Evolutionary conservation across 768 basidiomycete species (phyloP).

Genomic region (Trametes cinnabarina): DNA sequence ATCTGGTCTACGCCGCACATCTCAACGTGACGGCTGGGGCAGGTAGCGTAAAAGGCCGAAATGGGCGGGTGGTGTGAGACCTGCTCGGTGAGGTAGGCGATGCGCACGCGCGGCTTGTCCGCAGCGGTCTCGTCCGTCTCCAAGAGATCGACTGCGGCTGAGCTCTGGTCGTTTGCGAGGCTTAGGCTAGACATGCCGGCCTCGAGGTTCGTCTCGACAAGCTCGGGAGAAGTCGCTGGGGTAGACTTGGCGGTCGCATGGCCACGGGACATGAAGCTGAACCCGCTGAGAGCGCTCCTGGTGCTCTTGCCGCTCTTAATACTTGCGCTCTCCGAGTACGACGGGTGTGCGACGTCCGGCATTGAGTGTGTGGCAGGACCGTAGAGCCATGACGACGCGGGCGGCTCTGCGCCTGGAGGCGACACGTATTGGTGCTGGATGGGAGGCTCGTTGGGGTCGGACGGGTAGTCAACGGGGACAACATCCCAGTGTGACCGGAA

Average conservation of each 20-base stretch:
- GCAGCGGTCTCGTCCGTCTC: slow-evolving; percentile 35
- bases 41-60: slow-evolving; percentile 77
- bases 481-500: slow-evolving; percentile 89
- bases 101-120: slow-evolving; percentile 48
- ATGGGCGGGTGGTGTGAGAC: slow-evolving; percentile 97
- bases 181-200: slow-evolving; percentile 63
- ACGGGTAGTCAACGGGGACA: slow-evolving; percentile 53
- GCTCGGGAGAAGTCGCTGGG: slow-evolving; percentile 52
- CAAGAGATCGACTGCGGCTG: slow-evolving; percentile 30
- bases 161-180: slow-evolving; percentile 40
- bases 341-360: slow-evolving; percentile 14
- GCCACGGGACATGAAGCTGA: slow-evolving; percentile 44
- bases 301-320: slow-evolving; percentile 57
- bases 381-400: slow-evolving; percentile 19
- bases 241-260: slow-evolving; percentile 50
- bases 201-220: slow-evolving; percentile 43
- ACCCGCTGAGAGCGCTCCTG: slow-evolving; percentile 56
- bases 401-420: slow-evolving; percentile 20
- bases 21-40: slow-evolving; percentile 71
- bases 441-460: slow-evolving; percentile 46
- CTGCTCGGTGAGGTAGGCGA: slow-evolving; percentile 87
- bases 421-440: slow-evolving; percentile 43
- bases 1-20: slow-evolving; percentile 90
- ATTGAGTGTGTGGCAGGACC: slow-evolving; percentile 20
- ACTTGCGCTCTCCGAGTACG: slow-evolving; percentile 50